Conservation (phyloP, 2,329 filamentous ascomycete species). For the Setomelanomma holmii region DNA sequence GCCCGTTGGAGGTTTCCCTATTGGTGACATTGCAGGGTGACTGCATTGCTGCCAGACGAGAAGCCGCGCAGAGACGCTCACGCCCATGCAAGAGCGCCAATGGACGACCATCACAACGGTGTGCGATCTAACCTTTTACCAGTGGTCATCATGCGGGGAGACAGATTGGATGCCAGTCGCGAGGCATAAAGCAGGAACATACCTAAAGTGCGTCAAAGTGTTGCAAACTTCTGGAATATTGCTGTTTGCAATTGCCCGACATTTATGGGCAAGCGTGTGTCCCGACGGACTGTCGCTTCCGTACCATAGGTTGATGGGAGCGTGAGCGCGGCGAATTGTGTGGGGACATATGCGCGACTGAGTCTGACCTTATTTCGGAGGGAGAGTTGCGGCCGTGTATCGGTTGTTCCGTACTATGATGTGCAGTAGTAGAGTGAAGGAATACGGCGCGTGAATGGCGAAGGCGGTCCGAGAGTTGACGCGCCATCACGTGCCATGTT, state of each 20-base stretch:
- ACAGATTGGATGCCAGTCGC: neutral
- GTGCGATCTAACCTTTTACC: conserved; percentile 46
- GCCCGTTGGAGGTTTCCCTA: conserved; percentile 33
- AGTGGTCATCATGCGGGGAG: conserved; percentile 34
- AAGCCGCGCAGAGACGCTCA: no score
- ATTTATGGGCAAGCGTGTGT: no score
- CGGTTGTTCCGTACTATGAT: no score
- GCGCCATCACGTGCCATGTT: conserved; percentile 19
- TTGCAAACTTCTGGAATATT: no score
- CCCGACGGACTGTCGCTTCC: conserved; percentile 4
- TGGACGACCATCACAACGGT: conserved; percentile 30
- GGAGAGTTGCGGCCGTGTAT: no score
- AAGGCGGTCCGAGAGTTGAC: conserved; percentile 4
- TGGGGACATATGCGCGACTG: conserved; percentile 4
- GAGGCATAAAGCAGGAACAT: no score
- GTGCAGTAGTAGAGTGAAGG: neutral
- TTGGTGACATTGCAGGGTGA: neutral
- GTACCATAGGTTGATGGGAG: neutral
- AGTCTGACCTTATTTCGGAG: no score
- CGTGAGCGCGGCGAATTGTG: neutral
- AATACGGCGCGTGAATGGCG: neutral
- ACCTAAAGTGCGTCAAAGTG: no score
- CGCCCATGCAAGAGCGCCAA: neutral
- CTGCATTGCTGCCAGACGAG: neutral
- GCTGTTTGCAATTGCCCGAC: no score